Percentiles rank a stretch among this genome's conserved stretches.
Evolutionary conservation across 768 basidiomycete species (phyloP).

Genomic region (Crepidotus variabilis): DNA sequence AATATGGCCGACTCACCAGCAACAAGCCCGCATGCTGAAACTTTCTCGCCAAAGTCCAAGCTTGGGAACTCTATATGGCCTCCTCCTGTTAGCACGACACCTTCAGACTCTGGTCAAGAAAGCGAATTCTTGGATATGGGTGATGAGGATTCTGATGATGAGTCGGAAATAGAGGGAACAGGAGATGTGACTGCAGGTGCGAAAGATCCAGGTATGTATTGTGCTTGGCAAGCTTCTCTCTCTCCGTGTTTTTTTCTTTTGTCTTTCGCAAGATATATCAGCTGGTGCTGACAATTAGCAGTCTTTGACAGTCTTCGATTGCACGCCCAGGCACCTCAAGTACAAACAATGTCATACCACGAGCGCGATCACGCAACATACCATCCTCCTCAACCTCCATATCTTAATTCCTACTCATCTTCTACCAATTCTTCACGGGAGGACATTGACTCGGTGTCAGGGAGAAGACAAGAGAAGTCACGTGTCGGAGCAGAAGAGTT

Average conservation of each 20-base stretch:
- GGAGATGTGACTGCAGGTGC: slow-evolving; percentile 28
- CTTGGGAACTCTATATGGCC: slow-evolving; percentile 18
- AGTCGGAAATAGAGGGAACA: slow-evolving; percentile 30
- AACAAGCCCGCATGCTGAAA: slow-evolving; percentile 45
- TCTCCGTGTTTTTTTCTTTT: slow-evolving; percentile 8
- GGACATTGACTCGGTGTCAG: slow-evolving; percentile 15
- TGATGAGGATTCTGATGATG: slow-evolving; percentile 44
- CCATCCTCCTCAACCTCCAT: slow-evolving; percentile 13
- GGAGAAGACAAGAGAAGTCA: slow-evolving; percentile 26
- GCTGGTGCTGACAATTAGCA: slow-evolving; percentile 19
- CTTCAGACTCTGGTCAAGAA: slow-evolving; percentile 16
- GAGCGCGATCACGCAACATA: slow-evolving; percentile 11
- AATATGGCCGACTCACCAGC: slow-evolving; percentile 64
- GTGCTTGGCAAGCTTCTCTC: not conserved
- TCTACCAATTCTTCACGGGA: slow-evolving; percentile 14
- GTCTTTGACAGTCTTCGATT: slow-evolving; percentile 15
- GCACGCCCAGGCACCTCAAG: slow-evolving; percentile 7
- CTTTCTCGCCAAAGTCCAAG: slow-evolving; percentile 28
- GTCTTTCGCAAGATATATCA: slow-evolving; percentile 3
- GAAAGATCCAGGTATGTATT: slow-evolving; percentile 16
- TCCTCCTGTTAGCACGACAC: slow-evolving; percentile 7
- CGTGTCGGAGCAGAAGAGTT: slow-evolving; percentile 49
- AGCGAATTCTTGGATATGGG: slow-evolving; percentile 70
- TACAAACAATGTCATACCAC: slow-evolving; percentile 15
- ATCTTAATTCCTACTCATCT: slow-evolving; percentile 19